Conservation (phyloP, 139 green algal genomes). For the Pseudopediastrum boryanum region DNA sequence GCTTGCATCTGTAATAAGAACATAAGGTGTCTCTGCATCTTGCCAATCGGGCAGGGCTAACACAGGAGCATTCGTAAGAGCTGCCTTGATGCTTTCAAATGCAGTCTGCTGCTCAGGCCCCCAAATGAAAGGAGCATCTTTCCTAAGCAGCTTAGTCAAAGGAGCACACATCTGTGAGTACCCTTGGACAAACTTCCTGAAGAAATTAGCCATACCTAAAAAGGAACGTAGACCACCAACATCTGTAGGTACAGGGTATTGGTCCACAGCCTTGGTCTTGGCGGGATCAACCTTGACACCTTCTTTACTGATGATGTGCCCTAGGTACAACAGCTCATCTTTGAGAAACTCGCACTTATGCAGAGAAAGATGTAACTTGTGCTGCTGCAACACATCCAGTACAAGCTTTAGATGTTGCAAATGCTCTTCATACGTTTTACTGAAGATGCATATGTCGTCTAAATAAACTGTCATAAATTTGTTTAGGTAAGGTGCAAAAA, state of each 20-base stretch:
- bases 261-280: slow-evolving; percentile 49
- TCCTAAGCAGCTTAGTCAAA: slow-evolving; percentile 41
- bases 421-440: too few species aligned
- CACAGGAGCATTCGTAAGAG: slow-evolving; percentile 34
- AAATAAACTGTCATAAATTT: too few species aligned
- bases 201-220: slow-evolving; percentile 64
- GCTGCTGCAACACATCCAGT: too few species aligned
- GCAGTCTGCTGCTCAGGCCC: not conserved
- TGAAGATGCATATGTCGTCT: too few species aligned
- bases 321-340: too few species aligned
- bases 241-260: slow-evolving; percentile 45
- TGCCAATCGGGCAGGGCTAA: slow-evolving; percentile 31
- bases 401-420: too few species aligned
- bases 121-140: slow-evolving; percentile 35
- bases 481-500: too few species aligned
- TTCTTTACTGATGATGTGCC: too few species aligned
- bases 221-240: slow-evolving; percentile 48
- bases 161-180: slow-evolving; percentile 47
- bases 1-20: slow-evolving; percentile 3
- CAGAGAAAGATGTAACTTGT: too few species aligned
- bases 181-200: slow-evolving; percentile 48
- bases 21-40: not conserved
- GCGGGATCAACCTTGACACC: too few species aligned
- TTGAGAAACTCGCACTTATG: too few species aligned
- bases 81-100: slow-evolving; percentile 32